Base-by-base conservation (phyloP, 805 yeast genomes). In the Lipomyces spencermartinsiae region DNA sequence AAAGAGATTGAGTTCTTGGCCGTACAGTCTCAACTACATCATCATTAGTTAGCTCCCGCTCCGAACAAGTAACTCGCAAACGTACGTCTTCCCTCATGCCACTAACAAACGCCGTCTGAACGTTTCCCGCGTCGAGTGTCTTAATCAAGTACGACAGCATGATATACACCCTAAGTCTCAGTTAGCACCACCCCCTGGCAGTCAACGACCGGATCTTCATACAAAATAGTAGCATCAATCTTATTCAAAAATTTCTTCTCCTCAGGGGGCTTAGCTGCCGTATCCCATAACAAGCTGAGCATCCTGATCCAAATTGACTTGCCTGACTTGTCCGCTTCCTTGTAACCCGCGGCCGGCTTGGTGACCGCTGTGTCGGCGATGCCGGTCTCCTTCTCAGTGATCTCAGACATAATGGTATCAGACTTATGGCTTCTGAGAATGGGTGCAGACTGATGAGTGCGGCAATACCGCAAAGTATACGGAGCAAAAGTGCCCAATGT, bases 21-120 rank as follows among this genome's bases (percentile, higher is more conserved):
- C 77, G 8, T 62, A 49, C 58, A 73, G 55, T 10, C 59, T 46
- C 2, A 75, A 67, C 60, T 57, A n/a, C 9, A 4, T 49, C n/a
- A 12, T n/a, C 54, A 31, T 12, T 8, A n/a, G 25, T n/a, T 7
- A n/a, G 25, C 25, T 49, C 9, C 54, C n/a, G 10, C 2, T 10
- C 12, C 19, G 25, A 49, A n/a, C 37, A 2, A 49, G 8, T 6
- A n/a, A 19, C 7, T 25, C 10, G 88, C 83, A 88, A 83, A 33
- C 70, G 55, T 60, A 88, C 77, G 59, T 81, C 87, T 72, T 84
- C 86, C 69, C 83, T 78, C 85, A 89, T 81, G 35, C 90, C 89
- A 14, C 88, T 83, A 49, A 87, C 87, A 74, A 88, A 89, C 0
- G 92, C 92, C 74, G 88, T 86, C 67, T 83, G 83, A 64, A 86